phyloP scores from a whole-genome alignment of 352 stramenopile species.

The Phytophthora chlamydospora region DNA sequence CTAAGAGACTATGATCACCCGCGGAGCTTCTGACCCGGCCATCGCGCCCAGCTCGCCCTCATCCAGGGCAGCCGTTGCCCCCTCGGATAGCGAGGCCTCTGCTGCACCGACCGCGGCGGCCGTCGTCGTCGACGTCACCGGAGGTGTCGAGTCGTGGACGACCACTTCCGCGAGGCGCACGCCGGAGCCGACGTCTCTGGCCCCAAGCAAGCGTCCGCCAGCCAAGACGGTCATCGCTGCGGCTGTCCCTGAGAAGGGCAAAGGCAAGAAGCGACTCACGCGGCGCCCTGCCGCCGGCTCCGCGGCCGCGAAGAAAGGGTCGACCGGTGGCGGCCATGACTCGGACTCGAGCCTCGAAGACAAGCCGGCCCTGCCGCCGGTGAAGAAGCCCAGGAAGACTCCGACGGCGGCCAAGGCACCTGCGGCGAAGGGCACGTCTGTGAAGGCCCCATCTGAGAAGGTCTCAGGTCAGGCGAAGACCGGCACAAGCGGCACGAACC shows the following conservation, averaged over 20 bases:
- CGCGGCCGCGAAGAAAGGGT: constrained; percentile 1
- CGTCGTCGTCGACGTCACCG: constrained; percentile 19
- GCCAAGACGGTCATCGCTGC: constrained; percentile 4
- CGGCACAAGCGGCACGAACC: too few species aligned
- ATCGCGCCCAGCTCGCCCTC: constrained; percentile 9
- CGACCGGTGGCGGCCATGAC: not conserved
- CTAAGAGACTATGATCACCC: constrained; percentile 14
- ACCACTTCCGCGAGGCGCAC: constrained; percentile 6
- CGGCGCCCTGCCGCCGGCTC: constrained; percentile 1
- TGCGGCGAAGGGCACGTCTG: too few species aligned
- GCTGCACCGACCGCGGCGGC: not conserved
- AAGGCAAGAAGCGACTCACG: constrained; percentile 9
- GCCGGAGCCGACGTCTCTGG: constrained; percentile 1
- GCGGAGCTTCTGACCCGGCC: constrained; percentile 6
- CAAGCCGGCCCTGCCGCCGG: constrained; percentile 1
- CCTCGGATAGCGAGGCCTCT: constrained; percentile 11
- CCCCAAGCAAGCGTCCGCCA: constrained; percentile 3
- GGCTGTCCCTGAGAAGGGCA: not conserved
- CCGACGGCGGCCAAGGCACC: constrained; percentile 3
- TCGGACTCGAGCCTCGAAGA: constrained; percentile 3
- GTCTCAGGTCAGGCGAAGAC: not conserved
- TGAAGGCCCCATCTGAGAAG: not conserved
- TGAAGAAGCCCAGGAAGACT: constrained; percentile 12
- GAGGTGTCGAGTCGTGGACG: not conserved
- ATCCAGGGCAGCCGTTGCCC: constrained; percentile 6